Evolutionary conservation across 345 rosid species (phyloP).

Genomic region (Dipteronia sinensis): DNA sequence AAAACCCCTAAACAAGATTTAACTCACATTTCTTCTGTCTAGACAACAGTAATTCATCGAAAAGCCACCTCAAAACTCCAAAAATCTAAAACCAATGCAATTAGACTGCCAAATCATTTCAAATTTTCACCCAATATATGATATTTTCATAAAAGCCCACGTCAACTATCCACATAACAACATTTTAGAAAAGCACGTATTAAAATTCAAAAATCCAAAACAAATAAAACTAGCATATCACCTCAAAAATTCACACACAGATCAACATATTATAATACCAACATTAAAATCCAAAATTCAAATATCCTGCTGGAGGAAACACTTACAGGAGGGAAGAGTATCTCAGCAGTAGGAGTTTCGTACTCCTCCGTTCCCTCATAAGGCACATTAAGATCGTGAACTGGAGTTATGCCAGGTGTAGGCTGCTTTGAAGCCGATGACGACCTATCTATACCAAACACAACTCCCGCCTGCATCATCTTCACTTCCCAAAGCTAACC

Average conservation of each 20-base stretch:
- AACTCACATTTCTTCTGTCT: neutral
- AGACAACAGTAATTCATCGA: neutral
- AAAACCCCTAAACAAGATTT: slow-evolving; percentile 16
- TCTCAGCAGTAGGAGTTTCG: slow-evolving; percentile 97
- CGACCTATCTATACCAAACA: slow-evolving; percentile 71
- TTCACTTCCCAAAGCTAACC: slow-evolving; percentile 87
- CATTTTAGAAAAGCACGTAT: slow-evolving; percentile 10
- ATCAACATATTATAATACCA: neutral
- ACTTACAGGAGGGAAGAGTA: slow-evolving; percentile 90
- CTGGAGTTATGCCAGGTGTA: slow-evolving; percentile 64
- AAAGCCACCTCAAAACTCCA: neutral
- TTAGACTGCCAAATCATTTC: neutral
- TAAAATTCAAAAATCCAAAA: slow-evolving; percentile 17
- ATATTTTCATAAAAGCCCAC: neutral
- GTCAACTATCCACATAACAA: neutral
- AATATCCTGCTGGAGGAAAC: neutral
- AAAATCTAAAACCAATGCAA: neutral
- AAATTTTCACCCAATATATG: neutral
- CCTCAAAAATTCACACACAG: slow-evolving; percentile 1
- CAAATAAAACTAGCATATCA: slow-evolving; percentile 1
- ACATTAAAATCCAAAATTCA: neutral
- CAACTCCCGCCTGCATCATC: slow-evolving; percentile 89
- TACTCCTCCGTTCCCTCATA: slow-evolving; percentile 93
- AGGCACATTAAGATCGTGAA: slow-evolving; percentile 95
- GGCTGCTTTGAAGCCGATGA: slow-evolving; percentile 51